These are phyloP conservation scores for Stemphylium lycopersici DNA, from an alignment of 2,329 filamentous ascomycete genomes.

Conservation along the genomic window DNA sequence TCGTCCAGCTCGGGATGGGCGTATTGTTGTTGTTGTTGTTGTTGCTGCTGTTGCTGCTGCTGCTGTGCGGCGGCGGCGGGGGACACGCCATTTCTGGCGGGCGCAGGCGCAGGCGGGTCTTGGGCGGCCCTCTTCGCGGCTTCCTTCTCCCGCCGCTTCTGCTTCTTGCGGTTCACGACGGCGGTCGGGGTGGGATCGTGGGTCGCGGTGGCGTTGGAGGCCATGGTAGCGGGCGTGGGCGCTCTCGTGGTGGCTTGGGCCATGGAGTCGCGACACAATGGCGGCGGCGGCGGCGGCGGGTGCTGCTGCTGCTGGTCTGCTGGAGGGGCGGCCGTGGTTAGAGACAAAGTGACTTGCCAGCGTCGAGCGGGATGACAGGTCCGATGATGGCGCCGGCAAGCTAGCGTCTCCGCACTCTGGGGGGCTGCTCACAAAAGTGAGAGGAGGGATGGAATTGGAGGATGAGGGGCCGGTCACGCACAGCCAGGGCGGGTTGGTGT, in stretches of 20 bases:
- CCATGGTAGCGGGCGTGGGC: constrained; percentile 7
- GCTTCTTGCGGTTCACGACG: constrained; percentile 86
- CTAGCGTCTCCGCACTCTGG: background rate
- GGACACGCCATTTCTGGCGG: constrained; percentile 39
- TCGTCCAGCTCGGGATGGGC: constrained; percentile 55
- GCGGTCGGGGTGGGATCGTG: constrained; percentile 50
- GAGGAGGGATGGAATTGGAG: constrained; percentile 19
- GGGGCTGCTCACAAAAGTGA: constrained; percentile 15
- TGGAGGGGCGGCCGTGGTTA: too few species aligned
- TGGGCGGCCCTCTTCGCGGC: constrained; percentile 65
- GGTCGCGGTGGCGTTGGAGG: constrained; percentile 50
- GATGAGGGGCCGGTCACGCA: constrained; percentile 24
- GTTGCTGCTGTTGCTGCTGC: background rate
- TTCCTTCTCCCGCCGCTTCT: constrained; percentile 86
- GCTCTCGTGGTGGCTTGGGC: constrained; percentile 38
- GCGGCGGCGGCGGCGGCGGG: constrained; percentile 2
- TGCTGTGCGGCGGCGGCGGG: constrained; percentile 13
- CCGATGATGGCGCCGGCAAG: constrained; percentile 13
- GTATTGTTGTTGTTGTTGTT: constrained; percentile 43
- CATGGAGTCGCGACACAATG: constrained; percentile 30
- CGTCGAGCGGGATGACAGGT: constrained; percentile 20
- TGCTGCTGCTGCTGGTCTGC: constrained; percentile 4
- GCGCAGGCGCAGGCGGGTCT: constrained; percentile 28
- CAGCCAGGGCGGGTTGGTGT: constrained; percentile 4
- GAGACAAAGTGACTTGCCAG: background rate